Evolutionary conservation across 805 yeast species (phyloP).

Genomic region (Saturnispora ahearnii): DNA sequence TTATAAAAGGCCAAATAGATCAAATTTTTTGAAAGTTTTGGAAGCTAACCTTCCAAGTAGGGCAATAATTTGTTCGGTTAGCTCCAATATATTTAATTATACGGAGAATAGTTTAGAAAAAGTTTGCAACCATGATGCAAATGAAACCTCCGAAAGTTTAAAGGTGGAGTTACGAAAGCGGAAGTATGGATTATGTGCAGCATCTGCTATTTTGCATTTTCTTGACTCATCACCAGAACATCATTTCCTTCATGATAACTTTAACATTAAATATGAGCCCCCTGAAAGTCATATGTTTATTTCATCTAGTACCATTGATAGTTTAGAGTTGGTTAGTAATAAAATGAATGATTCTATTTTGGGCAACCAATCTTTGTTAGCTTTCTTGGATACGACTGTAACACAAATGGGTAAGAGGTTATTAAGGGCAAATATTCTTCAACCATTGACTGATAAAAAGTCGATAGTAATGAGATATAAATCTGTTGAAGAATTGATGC

Average conservation of each 20-base stretch:
- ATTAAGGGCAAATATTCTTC: slow-evolving; percentile 35
- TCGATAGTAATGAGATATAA: slow-evolving; percentile 30
- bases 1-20: slow-evolving; percentile 20
- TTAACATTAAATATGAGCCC: slow-evolving; percentile 31
- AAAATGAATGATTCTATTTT: slow-evolving; percentile 14
- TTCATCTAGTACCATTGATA: slow-evolving; percentile 30
- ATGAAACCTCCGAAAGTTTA: slow-evolving; percentile 10
- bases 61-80: slow-evolving; percentile 20
- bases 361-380: slow-evolving; percentile 28
- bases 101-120: slow-evolving; percentile 11
- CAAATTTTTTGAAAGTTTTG: slow-evolving; percentile 31
- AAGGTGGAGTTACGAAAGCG: slow-evolving; percentile 24
- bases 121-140: not conserved
- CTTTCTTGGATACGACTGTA: slow-evolving; percentile 30
- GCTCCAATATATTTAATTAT: slow-evolving; percentile 20
- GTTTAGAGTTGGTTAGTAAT: slow-evolving; percentile 34
- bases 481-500: slow-evolving; percentile 31
- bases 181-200: slow-evolving; percentile 26
- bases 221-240: slow-evolving; percentile 14
- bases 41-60: slow-evolving; percentile 16
- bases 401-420: slow-evolving; percentile 41
- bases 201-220: slow-evolving; percentile 26
- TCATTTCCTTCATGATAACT: slow-evolving; percentile 20
- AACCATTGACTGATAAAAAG: slow-evolving; percentile 34
- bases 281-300: slow-evolving; percentile 36